Percentiles rank a stretch among this genome's conserved stretches.
Evolutionary conservation across 148 eudicot genomes (phyloP).

Genomic region (Tetragonia tetragonoides): DNA sequence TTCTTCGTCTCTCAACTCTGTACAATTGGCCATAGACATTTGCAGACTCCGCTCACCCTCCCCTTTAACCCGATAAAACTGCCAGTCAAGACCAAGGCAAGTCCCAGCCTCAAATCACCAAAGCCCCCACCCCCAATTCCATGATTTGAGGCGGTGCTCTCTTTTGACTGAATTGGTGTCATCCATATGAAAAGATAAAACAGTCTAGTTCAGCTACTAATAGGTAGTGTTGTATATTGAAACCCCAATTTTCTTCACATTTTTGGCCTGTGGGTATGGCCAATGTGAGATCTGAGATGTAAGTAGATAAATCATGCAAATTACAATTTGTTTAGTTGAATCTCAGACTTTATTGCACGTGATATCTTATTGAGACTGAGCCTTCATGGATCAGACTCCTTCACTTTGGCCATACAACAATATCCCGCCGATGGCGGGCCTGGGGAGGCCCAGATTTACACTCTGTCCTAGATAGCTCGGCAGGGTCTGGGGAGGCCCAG

Average conservation of each 20-base stretch:
- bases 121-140: not conserved
- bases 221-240: not conserved
- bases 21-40: too few relatives aligned
- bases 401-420: not conserved
- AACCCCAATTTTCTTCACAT: not conserved
- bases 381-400: not conserved
- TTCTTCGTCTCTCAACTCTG: not conserved
- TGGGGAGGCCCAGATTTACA: too few relatives aligned
- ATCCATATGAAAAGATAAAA: too few relatives aligned
- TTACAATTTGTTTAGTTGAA: not conserved
- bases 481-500: too few relatives aligned
- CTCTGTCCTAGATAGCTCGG: too few relatives aligned
- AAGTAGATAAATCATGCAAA: not conserved
- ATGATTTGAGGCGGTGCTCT: too few relatives aligned
- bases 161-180: too few relatives aligned
- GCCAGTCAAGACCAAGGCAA: not conserved
- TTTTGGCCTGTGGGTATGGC: not conserved
- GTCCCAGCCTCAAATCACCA: not conserved
- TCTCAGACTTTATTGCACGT: not conserved
- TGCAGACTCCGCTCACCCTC: too few relatives aligned
- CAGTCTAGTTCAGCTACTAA: too few relatives aligned
- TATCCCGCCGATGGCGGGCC: too few relatives aligned
- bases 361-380: not conserved
- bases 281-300: not conserved
- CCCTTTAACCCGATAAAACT: not conserved